phyloP scores from a whole-genome alignment of 768 basidiomycete genomes.

The Trametes cingulata region DNA sequence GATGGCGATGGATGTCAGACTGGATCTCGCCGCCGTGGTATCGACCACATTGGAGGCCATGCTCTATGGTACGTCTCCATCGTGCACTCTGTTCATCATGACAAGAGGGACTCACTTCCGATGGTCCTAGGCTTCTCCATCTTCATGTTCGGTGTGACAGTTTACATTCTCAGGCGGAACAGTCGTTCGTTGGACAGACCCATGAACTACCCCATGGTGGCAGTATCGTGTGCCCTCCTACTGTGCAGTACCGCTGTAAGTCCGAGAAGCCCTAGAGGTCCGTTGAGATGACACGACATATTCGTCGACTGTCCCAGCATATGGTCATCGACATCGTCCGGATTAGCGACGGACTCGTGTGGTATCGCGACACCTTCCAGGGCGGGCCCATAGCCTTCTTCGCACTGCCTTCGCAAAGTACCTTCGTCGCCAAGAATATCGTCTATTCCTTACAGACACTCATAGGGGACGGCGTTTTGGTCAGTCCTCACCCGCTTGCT shows the following conservation, averaged over 20 bases:
- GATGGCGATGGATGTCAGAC: conserved; percentile 1
- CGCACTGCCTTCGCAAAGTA: conserved; percentile 27
- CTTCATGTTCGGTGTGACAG: conserved; percentile 36
- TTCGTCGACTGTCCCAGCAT: not conserved
- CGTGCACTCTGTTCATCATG: too few relatives aligned
- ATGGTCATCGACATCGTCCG: conserved; percentile 8
- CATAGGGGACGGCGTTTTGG: conserved; percentile 34
- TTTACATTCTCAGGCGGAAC: conserved; percentile 26
- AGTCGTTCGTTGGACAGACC: not conserved
- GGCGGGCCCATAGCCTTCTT: conserved; percentile 31
- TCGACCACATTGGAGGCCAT: conserved; percentile 30
- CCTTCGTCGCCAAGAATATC: conserved; percentile 32
- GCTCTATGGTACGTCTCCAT: conserved; percentile 26
- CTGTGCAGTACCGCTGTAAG: conserved; percentile 34
- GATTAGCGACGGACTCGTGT: conserved; percentile 29
- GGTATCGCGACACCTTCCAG: conserved; percentile 18
- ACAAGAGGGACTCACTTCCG: too few relatives aligned
- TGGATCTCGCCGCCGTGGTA: conserved; percentile 28
- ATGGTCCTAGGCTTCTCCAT: conserved; percentile 35
- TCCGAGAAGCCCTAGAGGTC: not conserved
- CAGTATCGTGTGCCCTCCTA: conserved; percentile 30
- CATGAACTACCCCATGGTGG: conserved; percentile 14
- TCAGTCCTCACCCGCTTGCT: conserved; percentile 8
- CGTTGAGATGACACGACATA: not conserved
- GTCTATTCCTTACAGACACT: conserved; percentile 31